These are phyloP conservation scores for Chloris gayana DNA, from an alignment of 176 grass and related monocot species.

Conservation along the genomic window DNA sequence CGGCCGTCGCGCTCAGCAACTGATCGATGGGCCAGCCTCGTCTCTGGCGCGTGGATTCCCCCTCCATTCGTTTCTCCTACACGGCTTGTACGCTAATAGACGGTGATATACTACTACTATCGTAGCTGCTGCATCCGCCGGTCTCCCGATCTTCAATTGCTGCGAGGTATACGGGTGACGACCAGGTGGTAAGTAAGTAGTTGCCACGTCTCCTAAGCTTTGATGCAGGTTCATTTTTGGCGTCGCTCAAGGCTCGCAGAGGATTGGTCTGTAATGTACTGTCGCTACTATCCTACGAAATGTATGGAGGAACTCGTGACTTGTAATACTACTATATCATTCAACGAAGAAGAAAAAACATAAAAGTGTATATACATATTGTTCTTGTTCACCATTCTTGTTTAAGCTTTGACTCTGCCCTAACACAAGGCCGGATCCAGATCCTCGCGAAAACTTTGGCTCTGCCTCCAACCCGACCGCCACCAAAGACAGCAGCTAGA, in stretches of 20 bases:
- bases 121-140: not conserved
- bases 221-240: not conserved
- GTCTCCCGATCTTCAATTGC: not conserved
- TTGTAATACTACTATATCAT: not conserved
- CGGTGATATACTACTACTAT: not conserved
- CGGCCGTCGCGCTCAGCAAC: slow-evolving; percentile 45
- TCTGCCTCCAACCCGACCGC: too few species aligned
- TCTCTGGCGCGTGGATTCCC: too few species aligned
- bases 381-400: too few species aligned
- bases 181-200: not conserved
- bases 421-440: too few species aligned
- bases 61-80: too few species aligned
- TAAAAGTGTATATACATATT: not conserved
- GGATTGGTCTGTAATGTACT: not conserved
- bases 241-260: slow-evolving; percentile 3
- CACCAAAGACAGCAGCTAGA: too few species aligned
- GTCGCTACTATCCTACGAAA: not conserved
- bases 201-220: not conserved
- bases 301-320: not conserved
- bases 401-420: too few species aligned
- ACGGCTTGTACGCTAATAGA: not conserved
- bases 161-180: not conserved
- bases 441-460: too few species aligned
- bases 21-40: slow-evolving; percentile 7
- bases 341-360: not conserved